Evolutionary conservation across 805 yeast species (phyloP).

Genomic region (Metschnikowia santaceciliae): DNA sequence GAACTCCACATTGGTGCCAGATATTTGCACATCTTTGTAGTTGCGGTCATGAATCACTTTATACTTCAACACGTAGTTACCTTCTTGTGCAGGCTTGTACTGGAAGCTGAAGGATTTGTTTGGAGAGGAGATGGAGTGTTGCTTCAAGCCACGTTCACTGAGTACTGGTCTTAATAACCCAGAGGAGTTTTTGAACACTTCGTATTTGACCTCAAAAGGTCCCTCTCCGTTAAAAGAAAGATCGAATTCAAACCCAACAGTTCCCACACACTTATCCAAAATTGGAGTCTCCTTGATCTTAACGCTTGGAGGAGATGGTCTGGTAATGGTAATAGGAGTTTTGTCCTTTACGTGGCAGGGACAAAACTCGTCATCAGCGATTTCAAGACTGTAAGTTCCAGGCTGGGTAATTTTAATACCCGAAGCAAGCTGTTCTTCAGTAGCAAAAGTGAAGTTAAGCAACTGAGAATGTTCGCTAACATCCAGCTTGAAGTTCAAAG

Average conservation of each 20-base stretch:
- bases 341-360: slow-evolving; percentile 37
- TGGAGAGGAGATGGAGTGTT: slow-evolving; percentile 19
- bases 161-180: slow-evolving; percentile 31
- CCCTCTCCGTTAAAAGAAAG: slow-evolving; percentile 70
- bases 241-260: slow-evolving; percentile 71
- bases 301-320: slow-evolving; percentile 33
- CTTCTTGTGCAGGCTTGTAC: slow-evolving; percentile 77
- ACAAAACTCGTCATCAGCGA: slow-evolving; percentile 61
- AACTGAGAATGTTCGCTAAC: slow-evolving; percentile 18
- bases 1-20: slow-evolving; percentile 43
- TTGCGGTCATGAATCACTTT: slow-evolving; percentile 54
- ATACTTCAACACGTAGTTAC: slow-evolving; percentile 74
- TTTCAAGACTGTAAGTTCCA: slow-evolving; percentile 59
- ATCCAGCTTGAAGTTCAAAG: slow-evolving; percentile 30
- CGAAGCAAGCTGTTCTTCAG: slow-evolving; percentile 21
- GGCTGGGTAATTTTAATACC: slow-evolving; percentile 47
- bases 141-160: slow-evolving; percentile 26
- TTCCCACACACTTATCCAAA: slow-evolving; percentile 86
- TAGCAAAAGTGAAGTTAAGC: slow-evolving; percentile 24
- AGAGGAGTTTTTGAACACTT: slow-evolving; percentile 47
- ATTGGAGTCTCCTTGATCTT: slow-evolving; percentile 53
- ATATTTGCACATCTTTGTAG: slow-evolving; percentile 24
- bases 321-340: slow-evolving; percentile 29
- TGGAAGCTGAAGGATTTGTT: slow-evolving; percentile 35
- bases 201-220: slow-evolving; percentile 68